Evolutionary conservation across 1,284 basidiomycete genomes (phyloP).

Genomic region (Pseudozyma pruni): DNA sequence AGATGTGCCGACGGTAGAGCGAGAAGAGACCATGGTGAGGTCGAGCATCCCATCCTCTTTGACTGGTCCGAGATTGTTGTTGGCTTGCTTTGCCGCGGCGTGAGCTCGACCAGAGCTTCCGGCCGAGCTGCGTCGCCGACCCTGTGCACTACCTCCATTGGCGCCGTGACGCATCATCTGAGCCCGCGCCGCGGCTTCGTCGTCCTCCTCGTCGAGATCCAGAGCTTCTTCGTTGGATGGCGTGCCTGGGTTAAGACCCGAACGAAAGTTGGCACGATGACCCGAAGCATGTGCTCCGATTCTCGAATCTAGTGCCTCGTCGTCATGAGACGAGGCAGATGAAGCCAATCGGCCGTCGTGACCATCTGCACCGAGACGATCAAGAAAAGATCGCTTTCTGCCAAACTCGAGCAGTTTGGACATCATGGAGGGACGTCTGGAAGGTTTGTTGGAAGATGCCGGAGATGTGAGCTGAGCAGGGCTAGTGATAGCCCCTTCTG

Average conservation of each 20-base stretch:
- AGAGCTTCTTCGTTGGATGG: slow-evolving; percentile 47
- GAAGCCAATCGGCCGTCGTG: slow-evolving; percentile 15
- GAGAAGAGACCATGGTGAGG: slow-evolving; percentile 28
- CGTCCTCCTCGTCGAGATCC: slow-evolving; percentile 49
- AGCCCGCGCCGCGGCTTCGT: slow-evolving; percentile 21
- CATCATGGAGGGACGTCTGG: slow-evolving; percentile 45
- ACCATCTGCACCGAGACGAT: slow-evolving; percentile 17
- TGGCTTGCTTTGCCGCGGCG: slow-evolving; percentile 1
- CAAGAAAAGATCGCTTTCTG: slow-evolving; percentile 38
- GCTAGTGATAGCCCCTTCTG: slow-evolving; percentile 23
- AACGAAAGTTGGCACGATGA: slow-evolving; percentile 21
- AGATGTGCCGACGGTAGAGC: slow-evolving; percentile 34
- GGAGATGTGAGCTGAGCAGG: slow-evolving; percentile 21
- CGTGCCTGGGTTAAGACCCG: slow-evolving; percentile 14
- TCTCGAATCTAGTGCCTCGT: slow-evolving; percentile 4
- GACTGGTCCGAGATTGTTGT: slow-evolving; percentile 40
- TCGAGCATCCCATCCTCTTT: slow-evolving; percentile 44
- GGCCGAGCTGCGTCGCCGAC: slow-evolving; percentile 35
- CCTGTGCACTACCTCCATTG: background rate
- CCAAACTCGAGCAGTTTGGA: slow-evolving; percentile 44
- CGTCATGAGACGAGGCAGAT: slow-evolving; percentile 13
- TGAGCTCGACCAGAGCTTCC: slow-evolving; percentile 26
- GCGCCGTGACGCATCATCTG: slow-evolving; percentile 15
- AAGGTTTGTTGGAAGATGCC: slow-evolving; percentile 3
- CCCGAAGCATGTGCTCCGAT: slow-evolving; percentile 1